A percentile compares a stretch with the other conserved stretches of the same genome.
phyloP scores from a whole-genome alignment of 305 asterid genomes.

The Stenogyne calaminthoides region DNA sequence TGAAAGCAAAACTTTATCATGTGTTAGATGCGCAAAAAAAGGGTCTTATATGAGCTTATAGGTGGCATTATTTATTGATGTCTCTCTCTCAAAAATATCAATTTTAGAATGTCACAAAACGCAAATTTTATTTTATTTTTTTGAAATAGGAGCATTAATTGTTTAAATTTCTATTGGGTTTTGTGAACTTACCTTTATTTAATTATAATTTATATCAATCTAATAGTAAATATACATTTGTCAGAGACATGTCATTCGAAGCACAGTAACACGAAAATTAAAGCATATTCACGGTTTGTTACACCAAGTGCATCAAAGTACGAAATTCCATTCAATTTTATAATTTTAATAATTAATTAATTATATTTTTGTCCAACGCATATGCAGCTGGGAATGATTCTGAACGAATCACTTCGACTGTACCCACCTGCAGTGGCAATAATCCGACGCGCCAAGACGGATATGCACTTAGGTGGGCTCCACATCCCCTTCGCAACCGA shows the following conservation, averaged over 20 bases:
- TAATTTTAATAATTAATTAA: neutral
- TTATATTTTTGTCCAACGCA: slow-evolving; percentile 9
- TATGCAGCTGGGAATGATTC: slow-evolving; percentile 78
- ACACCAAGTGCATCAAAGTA: neutral
- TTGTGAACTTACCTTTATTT: neutral
- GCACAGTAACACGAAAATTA: neutral
- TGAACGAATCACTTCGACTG: slow-evolving; percentile 73
- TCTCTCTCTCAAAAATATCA: slow-evolving; percentile 28
- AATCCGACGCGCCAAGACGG: slow-evolving; percentile 71
- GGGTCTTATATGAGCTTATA: slow-evolving; percentile 40
- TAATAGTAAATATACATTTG: neutral
- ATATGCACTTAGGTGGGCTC: slow-evolving; percentile 60
- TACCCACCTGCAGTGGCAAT: slow-evolving; percentile 93
- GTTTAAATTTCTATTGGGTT: slow-evolving; percentile 13
- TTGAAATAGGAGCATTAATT: slow-evolving; percentile 19
- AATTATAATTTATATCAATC: too few relatives aligned
- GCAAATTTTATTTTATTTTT: neutral
- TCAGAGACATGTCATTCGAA: neutral
- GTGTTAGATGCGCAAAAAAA: slow-evolving; percentile 49
- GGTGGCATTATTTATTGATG: slow-evolving; percentile 27
- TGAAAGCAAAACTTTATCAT: slow-evolving; percentile 40
- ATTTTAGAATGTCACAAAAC: slow-evolving; percentile 21
- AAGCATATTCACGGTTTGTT: neutral
- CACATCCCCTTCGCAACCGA: slow-evolving; percentile 63
- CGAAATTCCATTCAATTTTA: slow-evolving; percentile 3